Conservation (phyloP, 2,329 filamentous ascomycete species). For the Ophiostoma ulmi region DNA sequence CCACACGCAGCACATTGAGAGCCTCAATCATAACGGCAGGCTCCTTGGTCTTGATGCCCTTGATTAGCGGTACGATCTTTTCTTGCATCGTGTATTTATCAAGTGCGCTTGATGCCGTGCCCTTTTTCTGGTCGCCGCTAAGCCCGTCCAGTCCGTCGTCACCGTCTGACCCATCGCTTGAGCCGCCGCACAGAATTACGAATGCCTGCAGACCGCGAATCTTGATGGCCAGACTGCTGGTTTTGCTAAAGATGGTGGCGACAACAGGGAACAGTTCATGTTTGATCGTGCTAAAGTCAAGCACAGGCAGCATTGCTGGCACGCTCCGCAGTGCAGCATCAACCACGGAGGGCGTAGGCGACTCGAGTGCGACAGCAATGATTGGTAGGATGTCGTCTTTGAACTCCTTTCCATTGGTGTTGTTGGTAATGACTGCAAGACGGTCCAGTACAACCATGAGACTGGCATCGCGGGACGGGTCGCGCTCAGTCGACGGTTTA, state of each 20-base stretch:
- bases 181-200: slow-evolving; percentile 79
- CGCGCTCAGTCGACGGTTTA: slow-evolving; percentile 62
- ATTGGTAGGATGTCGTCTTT: slow-evolving; percentile 92
- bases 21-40: slow-evolving; percentile 96
- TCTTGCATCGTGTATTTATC: slow-evolving; percentile 99
- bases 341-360: slow-evolving; percentile 80
- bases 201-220: slow-evolving; percentile 88
- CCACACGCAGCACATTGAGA: slow-evolving; percentile 74
- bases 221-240: slow-evolving; percentile 90
- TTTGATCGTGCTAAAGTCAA: slow-evolving; percentile 96
- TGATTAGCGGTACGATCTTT: slow-evolving; percentile 86
- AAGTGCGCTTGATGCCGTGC: slow-evolving; percentile 66
- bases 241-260: slow-evolving; percentile 83
- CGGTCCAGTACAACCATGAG: slow-evolving; percentile 89
- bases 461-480: slow-evolving; percentile 78
- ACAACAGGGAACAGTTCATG: slow-evolving; percentile 94
- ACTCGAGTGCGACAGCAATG: slow-evolving; percentile 76
- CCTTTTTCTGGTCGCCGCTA: slow-evolving; percentile 46
- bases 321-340: slow-evolving; percentile 78
- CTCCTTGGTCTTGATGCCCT: slow-evolving; percentile 94
- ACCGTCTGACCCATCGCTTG: slow-evolving; percentile 43
- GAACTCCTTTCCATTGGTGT: slow-evolving; percentile 86
- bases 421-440: slow-evolving; percentile 67
- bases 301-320: slow-evolving; percentile 72
- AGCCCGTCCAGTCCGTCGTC: slow-evolving; percentile 75